A percentile compares a stretch with the other conserved stretches of the same genome.
Evolutionary conservation across 2,329 filamentous ascomycete genomes (phyloP).

Genomic region (Claviceps sorghi): DNA sequence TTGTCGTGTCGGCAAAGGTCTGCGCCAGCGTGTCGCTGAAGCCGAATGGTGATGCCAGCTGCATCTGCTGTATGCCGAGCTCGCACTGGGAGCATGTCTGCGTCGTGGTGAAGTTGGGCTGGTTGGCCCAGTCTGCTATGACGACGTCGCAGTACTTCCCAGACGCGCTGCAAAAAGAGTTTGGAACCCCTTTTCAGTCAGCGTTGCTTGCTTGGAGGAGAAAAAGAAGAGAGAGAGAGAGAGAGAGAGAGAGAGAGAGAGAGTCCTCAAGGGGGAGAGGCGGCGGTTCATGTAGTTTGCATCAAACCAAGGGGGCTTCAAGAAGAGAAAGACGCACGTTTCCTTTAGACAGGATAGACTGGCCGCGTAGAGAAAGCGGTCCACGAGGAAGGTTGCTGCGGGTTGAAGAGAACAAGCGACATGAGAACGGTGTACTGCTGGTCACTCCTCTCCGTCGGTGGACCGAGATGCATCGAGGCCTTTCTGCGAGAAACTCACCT

Average conservation of each 20-base stretch:
- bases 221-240: background rate
- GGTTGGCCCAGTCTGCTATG: background rate
- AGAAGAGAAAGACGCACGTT: background rate
- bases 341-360: background rate
- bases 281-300: too few species aligned
- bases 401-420: background rate
- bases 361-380: background rate
- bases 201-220: background rate
- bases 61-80: background rate
- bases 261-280: too few species aligned
- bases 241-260: too few species aligned
- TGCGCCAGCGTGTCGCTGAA: background rate
- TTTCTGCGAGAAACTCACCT: background rate
- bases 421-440: background rate
- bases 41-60: background rate
- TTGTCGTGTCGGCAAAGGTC: background rate
- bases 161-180: background rate
- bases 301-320: background rate
- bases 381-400: background rate
- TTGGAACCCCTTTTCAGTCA: background rate
- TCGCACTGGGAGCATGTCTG: background rate
- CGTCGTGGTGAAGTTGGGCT: background rate
- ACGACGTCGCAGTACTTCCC: background rate
- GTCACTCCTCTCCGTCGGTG: too few species aligned
- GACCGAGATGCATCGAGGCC: too few species aligned